A percentile compares a stretch with the other conserved stretches of the same genome.
Evolutionary conservation across 305 asterid genomes (phyloP).

Genomic region (Caryopteris hybrid): DNA sequence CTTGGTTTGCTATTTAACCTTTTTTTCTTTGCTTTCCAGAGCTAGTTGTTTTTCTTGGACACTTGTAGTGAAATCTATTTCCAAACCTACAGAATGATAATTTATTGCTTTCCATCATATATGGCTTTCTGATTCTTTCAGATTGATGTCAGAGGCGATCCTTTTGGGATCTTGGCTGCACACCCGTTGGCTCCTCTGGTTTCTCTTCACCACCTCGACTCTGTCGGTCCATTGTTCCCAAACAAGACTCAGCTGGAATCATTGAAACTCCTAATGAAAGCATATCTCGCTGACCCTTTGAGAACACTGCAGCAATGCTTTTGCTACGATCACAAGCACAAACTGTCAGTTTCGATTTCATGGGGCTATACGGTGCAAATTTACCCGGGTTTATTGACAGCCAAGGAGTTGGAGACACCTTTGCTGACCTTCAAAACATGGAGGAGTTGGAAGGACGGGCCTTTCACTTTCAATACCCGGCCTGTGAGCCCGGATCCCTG

Average conservation of each 20-base stretch:
- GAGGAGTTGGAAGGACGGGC: slow-evolving; percentile 59
- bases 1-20: no score
- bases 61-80: no score
- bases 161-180: slow-evolving; percentile 72
- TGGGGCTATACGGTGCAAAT: slow-evolving; percentile 84
- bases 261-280: slow-evolving; percentile 34
- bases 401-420: slow-evolving; percentile 63
- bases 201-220: slow-evolving; percentile 85
- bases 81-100: no score
- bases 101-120: no score
- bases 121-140: slow-evolving; percentile 12
- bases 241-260: slow-evolving; percentile 54
- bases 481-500: slow-evolving; percentile 56
- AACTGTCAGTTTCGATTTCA: slow-evolving; percentile 74
- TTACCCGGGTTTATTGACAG: slow-evolving; percentile 46
- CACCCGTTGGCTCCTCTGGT: slow-evolving; percentile 78
- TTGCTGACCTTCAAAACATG: slow-evolving; percentile 73
- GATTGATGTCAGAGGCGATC: slow-evolving; percentile 74
- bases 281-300: slow-evolving; percentile 55
- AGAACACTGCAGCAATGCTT: slow-evolving; percentile 61
- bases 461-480: slow-evolving; percentile 81
- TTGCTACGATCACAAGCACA: slow-evolving; percentile 46
- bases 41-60: no score
- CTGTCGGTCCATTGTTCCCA: slow-evolving; percentile 55
- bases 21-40: no score